Evolutionary conservation across 306 rosid species (phyloP).

Genomic region (Vigna reflexopilosa): DNA sequence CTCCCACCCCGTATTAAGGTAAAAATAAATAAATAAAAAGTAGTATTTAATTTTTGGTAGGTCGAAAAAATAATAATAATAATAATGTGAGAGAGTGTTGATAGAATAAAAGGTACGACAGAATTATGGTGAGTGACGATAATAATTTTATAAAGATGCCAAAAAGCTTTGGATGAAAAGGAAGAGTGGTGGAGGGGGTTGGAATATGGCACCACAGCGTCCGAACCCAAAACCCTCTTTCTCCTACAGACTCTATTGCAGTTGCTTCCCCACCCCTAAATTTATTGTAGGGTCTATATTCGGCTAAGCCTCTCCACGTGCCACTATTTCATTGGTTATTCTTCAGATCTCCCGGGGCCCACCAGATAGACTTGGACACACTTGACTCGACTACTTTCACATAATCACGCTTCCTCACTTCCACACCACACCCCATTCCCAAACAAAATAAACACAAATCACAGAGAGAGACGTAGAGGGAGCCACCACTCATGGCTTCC

Average conservation of each 20-base stretch:
- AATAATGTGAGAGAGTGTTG: too few relatives aligned
- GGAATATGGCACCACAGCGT: neutral
- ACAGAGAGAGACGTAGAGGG: neutral
- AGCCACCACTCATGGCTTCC: slow-evolving; percentile 64
- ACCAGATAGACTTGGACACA: slow-evolving; percentile 51
- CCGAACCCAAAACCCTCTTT: too few relatives aligned
- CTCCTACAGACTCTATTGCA: too few relatives aligned
- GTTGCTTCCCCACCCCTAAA: neutral
- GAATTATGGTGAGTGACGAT: neutral
- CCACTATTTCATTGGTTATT: neutral
- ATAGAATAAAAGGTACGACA: neutral
- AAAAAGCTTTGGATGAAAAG: neutral
- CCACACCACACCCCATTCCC: neutral
- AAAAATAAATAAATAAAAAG: too few relatives aligned
- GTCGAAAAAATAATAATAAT: too few relatives aligned
- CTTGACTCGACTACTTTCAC: slow-evolving; percentile 7
- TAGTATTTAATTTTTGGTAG: too few relatives aligned
- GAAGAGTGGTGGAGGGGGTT: neutral
- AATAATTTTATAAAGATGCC: slow-evolving; percentile 1
- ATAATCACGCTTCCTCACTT: slow-evolving; percentile 21
- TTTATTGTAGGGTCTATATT: neutral
- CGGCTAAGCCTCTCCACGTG: slow-evolving; percentile 72
- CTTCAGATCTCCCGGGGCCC: slow-evolving; percentile 60
- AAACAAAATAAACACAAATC: neutral
- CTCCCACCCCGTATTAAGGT: too few relatives aligned